phyloP scores from a whole-genome alignment of 2,329 filamentous ascomycete species.

The Orbilia ellipsospora region DNA sequence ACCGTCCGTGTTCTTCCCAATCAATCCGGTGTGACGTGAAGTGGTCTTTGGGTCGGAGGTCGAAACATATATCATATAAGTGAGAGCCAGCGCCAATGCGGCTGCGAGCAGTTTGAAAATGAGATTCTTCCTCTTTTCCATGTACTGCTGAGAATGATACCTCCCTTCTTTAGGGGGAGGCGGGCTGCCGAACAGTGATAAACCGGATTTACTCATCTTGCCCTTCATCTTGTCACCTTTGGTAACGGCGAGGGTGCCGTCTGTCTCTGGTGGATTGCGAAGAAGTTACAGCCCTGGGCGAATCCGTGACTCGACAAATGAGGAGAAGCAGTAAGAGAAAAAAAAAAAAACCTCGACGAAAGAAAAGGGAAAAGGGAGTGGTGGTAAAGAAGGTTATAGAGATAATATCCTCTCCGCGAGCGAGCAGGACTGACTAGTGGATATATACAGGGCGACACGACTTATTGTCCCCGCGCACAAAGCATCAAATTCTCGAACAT shows the following conservation, averaged over 20 bases:
- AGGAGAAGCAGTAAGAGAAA: slow-evolving; percentile 1
- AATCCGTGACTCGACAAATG: background rate
- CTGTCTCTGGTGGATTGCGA: no score
- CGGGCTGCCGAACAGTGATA: slow-evolving; percentile 47
- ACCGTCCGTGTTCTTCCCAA: slow-evolving; percentile 16
- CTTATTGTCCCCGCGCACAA: slow-evolving; percentile 17
- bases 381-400: background rate
- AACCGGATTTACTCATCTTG: slow-evolving; percentile 46
- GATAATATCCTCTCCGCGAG: background rate
- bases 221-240: slow-evolving; percentile 43
- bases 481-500: slow-evolving; percentile 29
- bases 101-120: slow-evolving; percentile 43
- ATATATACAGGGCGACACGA: slow-evolving; percentile 35
- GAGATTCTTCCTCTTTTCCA: slow-evolving; percentile 47
- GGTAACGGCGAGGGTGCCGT: slow-evolving; percentile 1
- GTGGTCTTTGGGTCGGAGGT: slow-evolving; percentile 43
- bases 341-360: slow-evolving; percentile 1
- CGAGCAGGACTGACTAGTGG: slow-evolving; percentile 10
- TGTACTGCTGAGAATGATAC: slow-evolving; percentile 50
- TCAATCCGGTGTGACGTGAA: slow-evolving; percentile 45
- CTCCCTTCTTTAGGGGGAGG: slow-evolving; percentile 51
- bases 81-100: slow-evolving; percentile 34
- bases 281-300: no score
- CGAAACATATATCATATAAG: slow-evolving; percentile 42
- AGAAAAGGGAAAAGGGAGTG: slow-evolving; percentile 6